Evolutionary conservation across 2,329 filamentous ascomycete genomes (phyloP).

Genomic region (Pseudonectria buxi): DNA sequence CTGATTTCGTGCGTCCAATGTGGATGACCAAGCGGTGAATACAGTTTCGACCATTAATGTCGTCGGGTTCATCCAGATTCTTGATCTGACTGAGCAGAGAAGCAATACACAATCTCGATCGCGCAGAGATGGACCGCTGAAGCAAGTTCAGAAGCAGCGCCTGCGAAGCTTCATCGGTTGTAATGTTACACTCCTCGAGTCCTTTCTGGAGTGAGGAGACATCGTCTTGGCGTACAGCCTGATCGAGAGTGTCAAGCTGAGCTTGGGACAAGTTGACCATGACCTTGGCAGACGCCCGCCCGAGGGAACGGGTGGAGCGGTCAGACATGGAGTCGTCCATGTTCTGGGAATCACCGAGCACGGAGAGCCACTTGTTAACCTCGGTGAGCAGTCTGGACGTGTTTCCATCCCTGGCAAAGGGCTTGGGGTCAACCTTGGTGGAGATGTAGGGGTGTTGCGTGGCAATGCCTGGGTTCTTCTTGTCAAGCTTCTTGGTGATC

Average conservation of each 20-base stretch:
- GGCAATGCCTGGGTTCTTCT: conserved; percentile 71
- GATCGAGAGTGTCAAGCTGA: conserved; percentile 64
- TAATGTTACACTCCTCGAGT: conserved; percentile 50
- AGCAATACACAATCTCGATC: conserved; percentile 63
- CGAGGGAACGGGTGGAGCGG: conserved; percentile 68
- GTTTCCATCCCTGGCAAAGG: conserved; percentile 70
- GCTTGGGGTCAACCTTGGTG: conserved; percentile 81
- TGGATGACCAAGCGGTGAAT: conserved; percentile 89
- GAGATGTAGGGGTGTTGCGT: conserved; percentile 82
- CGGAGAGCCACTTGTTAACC: conserved; percentile 89
- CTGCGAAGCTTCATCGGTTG: conserved; percentile 40
- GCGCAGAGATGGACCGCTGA: conserved; percentile 67
- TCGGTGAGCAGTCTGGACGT: conserved; percentile 43
- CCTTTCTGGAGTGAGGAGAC: conserved; percentile 47
- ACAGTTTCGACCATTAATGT: conserved; percentile 91
- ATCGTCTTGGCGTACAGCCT: conserved; percentile 64
- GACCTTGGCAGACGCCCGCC: conserved; percentile 68
- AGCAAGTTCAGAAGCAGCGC: conserved; percentile 71
- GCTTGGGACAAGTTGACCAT: conserved; percentile 64
- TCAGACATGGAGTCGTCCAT: conserved; percentile 68
- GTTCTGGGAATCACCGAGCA: conserved; percentile 70
- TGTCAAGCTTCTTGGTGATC: conserved; percentile 98
- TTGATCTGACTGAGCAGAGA: conserved; percentile 62
- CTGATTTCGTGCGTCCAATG: conserved; percentile 68
- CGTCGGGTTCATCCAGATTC: conserved; percentile 75